Base-by-base conservation (phyloP, 176 grass and related monocot species). In the Ensete ventricosum region DNA sequence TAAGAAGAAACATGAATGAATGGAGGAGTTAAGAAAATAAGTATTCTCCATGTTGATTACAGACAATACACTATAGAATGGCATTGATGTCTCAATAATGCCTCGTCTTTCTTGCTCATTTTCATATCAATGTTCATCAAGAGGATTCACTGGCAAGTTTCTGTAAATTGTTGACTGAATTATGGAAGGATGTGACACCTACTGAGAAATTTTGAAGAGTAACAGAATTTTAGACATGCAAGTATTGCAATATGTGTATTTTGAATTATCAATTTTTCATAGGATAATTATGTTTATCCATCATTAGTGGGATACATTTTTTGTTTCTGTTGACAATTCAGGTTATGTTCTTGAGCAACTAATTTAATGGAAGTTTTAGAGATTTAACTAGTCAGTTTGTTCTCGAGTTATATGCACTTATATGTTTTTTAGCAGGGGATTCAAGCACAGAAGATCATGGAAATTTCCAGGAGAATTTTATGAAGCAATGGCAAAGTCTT, bases 401-500 rank as follows among this genome's bases (percentile, higher is more conserved):
- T 51, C 34, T 10, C 16, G 21, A 21, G 19, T 14, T 52, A 14
- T 70, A 29, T 21, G 7, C 64, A 81, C 59, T 77, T 53, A 66
- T 83, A 9, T 43, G 29, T 43, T 43, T 43, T 43, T 57, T 11
- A 82, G 14, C 85, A 90, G 90, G 90, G 16, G 77, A 80, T 80
- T 84, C 90, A 67, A 77, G 27, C 73, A 77, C 90, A 72, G 86
- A 85, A 58, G 76, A 77, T 77, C 78, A 85, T 58, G 81, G 75
- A 52, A 92, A 88, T 77, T 83, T 74, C 67, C 67, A 79, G 48
- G 83, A 92, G 9, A 77, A 80, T 73, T n/a, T 88, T 55, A 22
- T 69, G 68, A 85, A 84, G 58, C 86, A 88, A 67, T 83, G 93
- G 57, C 72, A 84, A 74, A 85, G 74, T 54, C 69, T 86, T 60